phyloP scores from a whole-genome alignment of 768 basidiomycete genomes.

The Amanita fuliginea region DNA sequence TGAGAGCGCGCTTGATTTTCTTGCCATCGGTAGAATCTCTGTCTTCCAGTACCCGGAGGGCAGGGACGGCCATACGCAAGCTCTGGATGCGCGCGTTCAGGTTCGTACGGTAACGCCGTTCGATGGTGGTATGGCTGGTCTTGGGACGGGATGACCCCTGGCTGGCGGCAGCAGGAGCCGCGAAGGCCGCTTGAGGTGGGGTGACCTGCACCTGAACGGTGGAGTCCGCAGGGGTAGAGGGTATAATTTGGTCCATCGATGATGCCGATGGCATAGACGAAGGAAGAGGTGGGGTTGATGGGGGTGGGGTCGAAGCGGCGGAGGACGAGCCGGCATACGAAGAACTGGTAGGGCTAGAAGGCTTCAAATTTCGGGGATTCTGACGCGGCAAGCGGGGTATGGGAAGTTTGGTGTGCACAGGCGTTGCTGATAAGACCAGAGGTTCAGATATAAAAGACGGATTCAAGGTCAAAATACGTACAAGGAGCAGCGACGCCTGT shows the following conservation, averaged over 20 bases:
- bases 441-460: background rate
- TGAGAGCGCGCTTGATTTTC: conserved; percentile 37
- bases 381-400: conserved; percentile 26
- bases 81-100: conserved; percentile 79
- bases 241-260: background rate
- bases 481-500: conserved; percentile 9
- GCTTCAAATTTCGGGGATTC: conserved; percentile 14
- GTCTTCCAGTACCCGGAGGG: conserved; percentile 67
- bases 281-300: conserved; percentile 10
- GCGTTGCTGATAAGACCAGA: conserved; percentile 7
- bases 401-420: conserved; percentile 24
- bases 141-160: conserved; percentile 41
- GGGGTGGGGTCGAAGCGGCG: conserved; percentile 27
- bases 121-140: conserved; percentile 84
- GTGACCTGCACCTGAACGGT: background rate
- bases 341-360: conserved; percentile 21
- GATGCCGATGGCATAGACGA: background rate
- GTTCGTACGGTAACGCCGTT: conserved; percentile 81
- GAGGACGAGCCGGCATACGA: conserved; percentile 34
- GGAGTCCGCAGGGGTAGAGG: conserved; percentile 6
- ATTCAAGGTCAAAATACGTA: conserved; percentile 9
- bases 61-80: conserved; percentile 72
- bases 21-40: conserved; percentile 33
- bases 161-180: background rate
- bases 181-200: background rate